Base-by-base conservation (phyloP, 495 filamentous ascomycete species). In the Clohesyomyces aquaticus region DNA sequence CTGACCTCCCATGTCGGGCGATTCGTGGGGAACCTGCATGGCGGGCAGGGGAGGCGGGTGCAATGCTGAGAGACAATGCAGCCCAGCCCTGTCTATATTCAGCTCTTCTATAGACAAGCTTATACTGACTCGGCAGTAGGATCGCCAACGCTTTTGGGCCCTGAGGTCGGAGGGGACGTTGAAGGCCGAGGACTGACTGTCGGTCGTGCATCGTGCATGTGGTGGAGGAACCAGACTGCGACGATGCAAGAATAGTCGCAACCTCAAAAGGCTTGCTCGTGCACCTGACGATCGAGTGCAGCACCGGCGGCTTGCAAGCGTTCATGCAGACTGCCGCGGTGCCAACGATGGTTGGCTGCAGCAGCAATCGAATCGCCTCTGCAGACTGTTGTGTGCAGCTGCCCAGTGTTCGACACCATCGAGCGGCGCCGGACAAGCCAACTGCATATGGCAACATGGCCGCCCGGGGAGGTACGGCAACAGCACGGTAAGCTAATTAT, bases 1-100 rank as follows among this genome's bases (percentile, higher is more conserved):
- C 63, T 66, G 63, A 66, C 68, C 46, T 60, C 50, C 54, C 64
- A 64, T 67, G 68, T 58, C 57, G 32, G 68, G 60, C 68, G 64
- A 67, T 71, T 71, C 68, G 68, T 71, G 64, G 64, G 64, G 63
- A 67, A 67, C 64, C 50, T 71, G 64, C 65, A 71, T 56, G 54
- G 49, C 21, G 41, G 28, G 52, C 52, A 53, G 50, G 65, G 58
- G 51, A 6, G 43, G 14, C 29, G 53, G 32, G 68, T 67, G 64
- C 65, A 45, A 50, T n/a, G 26, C 57, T 67, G 55, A 46, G 49
- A 48, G 51, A 22, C 18, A 32, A 22, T 66, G 63, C 63, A 66
- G 27, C 35, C 25, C 16, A 57, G 51, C 32, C 67, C 56, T 59
- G 61, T 42, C 63, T 57, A 66, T 70, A 70, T 38, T 26, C 23